Base-by-base conservation (phyloP, 1,139 yeast genomes). In the Chernovozyma sophiae-reginae region DNA sequence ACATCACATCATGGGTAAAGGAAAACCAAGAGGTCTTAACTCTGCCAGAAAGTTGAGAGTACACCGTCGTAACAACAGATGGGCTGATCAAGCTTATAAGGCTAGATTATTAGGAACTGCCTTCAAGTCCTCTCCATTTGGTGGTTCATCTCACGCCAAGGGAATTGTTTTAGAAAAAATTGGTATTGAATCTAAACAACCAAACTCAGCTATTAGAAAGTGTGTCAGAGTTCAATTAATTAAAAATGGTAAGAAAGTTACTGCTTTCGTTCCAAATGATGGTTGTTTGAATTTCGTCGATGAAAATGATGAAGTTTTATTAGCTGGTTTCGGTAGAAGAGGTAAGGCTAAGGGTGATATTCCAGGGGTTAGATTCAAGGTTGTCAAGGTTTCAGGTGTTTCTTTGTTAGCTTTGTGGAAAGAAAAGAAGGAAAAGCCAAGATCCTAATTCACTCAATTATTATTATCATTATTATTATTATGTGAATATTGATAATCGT, bases 341-440 rank as follows among this genome's bases (percentile, higher is more conserved):
- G 99, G 99, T 81, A 92, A 92, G 85, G 98, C 99, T 72, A 94
- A 94, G 96, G 98, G 99, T 84, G 98, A 92, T 89, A 90, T 92
- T 69, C 98, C 98, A 76, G 98, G 98, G 86, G 98, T 92, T 71
- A 90, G 98, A 85, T 92, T 92, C 87, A 92, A 92, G 87, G 97
- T 92, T 72, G 98, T 94, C 72, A 94, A 94, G 83, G 99, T 94
- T 62, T 87, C 98, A 61, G 98, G 98, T 86, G 98, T 94, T 68
- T 92, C 98, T 62, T 84, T 94, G 75, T 82, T 90, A 72, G 98
- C 99, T 69, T 84, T 94, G 75, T 94, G 97, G 97, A 92, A 90
- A 83, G 98, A 94, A 83, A 94, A 94, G 97, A 92, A 92, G 87
- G 99, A 94, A 83, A 94, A 94, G 90, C 98, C 98, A 81, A 89